These are phyloP conservation scores for Alloascoidea hylecoeti DNA, from an alignment of 805 yeast species.

Conservation along the genomic window DNA sequence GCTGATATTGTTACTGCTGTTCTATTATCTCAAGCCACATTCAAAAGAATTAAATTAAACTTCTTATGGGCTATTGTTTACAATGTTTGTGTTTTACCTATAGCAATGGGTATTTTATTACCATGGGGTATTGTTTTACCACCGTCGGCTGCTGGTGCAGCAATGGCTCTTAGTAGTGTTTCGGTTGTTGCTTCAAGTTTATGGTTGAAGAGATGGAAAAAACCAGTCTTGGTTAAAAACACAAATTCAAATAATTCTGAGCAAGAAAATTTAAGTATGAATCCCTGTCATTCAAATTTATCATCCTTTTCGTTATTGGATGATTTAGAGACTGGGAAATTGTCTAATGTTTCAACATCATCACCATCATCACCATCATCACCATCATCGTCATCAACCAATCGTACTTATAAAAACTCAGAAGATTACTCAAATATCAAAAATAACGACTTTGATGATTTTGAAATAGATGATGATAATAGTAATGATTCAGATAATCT, in stretches of 20 bases:
- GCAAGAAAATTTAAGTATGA: too few species aligned
- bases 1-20: conserved; percentile 36
- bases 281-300: background rate
- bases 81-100: conserved; percentile 75
- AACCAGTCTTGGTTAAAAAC: background rate
- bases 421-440: too few species aligned
- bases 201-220: conserved; percentile 28
- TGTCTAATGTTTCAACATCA: too few species aligned
- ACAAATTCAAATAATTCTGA: background rate
- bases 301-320: conserved; percentile 13
- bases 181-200: conserved; percentile 79
- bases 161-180: conserved; percentile 89
- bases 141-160: conserved; percentile 81
- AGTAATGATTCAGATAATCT: too few species aligned
- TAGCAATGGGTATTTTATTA: conserved; percentile 85
- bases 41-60: conserved; percentile 62
- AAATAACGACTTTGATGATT: too few species aligned
- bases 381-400: too few species aligned
- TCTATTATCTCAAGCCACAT: conserved; percentile 50
- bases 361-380: too few species aligned
- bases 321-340: conserved; percentile 36
- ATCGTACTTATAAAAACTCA: too few species aligned
- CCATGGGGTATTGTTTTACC: conserved; percentile 64
- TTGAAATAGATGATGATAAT: too few species aligned
- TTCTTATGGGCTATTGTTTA: conserved; percentile 81